Conservation (phyloP, 2,329 filamentous ascomycete species). For the Rhinocladiella mackenziei region DNA sequence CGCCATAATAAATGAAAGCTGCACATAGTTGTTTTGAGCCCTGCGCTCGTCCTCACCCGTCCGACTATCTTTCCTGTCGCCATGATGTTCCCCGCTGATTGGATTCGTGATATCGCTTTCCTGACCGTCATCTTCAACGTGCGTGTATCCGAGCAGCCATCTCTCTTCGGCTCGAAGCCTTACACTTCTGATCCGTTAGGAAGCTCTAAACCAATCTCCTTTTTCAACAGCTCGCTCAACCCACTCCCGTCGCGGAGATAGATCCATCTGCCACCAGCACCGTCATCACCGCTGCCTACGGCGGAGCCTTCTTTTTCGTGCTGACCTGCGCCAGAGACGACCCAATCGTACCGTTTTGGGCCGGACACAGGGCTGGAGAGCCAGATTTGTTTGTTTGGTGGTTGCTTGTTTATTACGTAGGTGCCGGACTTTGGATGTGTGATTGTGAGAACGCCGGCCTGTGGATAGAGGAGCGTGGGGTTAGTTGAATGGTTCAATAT, state of each 20-base stretch:
- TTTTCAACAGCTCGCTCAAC: conserved; percentile 66
- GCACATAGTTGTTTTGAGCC: background rate
- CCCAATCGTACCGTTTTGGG: conserved; percentile 92
- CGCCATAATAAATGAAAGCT: conserved; percentile 4
- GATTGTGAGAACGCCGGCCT: conserved; percentile 85
- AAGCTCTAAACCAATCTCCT: conserved; percentile 70
- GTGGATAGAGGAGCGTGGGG: background rate
- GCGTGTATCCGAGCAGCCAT: background rate
- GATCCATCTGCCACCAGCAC: conserved; percentile 68
- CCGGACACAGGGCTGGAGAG: conserved; percentile 85
- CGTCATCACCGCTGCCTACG: conserved; percentile 26
- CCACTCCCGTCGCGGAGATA: conserved; percentile 80
- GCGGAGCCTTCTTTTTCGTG: conserved; percentile 73
- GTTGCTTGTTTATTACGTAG: conserved; percentile 97
- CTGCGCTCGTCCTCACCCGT: background rate
- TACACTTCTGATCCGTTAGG: conserved; percentile 33
- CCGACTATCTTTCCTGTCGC: too few species aligned
- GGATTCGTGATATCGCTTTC: too few species aligned
- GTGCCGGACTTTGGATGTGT: conserved; percentile 63
- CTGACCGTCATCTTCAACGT: background rate
- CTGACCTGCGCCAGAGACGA: conserved; percentile 66
- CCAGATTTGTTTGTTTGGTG: conserved; percentile 97
- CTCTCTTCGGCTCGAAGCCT: background rate
- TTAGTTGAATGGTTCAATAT: background rate
- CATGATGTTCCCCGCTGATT: too few species aligned